A percentile compares a stretch with the other conserved stretches of the same genome.
Evolutionary conservation across 768 basidiomycete genomes (phyloP).

Genomic region (Neoboletus subvelutipes): DNA sequence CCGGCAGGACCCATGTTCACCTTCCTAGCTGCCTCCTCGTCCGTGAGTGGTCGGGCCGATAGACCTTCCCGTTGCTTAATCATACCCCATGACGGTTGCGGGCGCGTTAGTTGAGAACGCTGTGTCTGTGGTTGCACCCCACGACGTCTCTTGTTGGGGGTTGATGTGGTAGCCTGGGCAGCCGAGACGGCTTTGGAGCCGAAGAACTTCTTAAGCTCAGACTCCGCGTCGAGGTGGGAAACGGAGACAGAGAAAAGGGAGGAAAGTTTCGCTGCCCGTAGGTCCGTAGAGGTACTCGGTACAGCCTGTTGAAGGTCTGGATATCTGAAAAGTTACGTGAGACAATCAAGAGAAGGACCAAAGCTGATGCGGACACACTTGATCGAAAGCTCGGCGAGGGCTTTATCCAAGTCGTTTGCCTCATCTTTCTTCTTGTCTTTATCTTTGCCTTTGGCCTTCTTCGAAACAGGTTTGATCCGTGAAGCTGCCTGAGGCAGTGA

Average conservation of each 20-base stretch:
- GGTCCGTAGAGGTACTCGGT: conserved; percentile 24
- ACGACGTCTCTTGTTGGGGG: conserved; percentile 39
- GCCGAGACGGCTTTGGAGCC: conserved; percentile 85
- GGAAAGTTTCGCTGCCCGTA: conserved; percentile 37
- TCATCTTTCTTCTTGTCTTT: conserved; percentile 62
- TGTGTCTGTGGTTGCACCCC: conserved; percentile 36
- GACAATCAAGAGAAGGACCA: neutral
- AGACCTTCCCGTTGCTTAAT: conserved; percentile 71
- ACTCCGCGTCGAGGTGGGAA: conserved; percentile 80
- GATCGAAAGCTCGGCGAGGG: conserved; percentile 77
- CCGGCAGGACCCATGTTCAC: conserved; percentile 38
- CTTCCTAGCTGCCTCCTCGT: conserved; percentile 52
- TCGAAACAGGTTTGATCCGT: conserved; percentile 46
- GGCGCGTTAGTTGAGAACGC: conserved; percentile 75
- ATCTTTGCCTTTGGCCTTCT: conserved; percentile 64
- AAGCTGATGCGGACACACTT: conserved; percentile 46
- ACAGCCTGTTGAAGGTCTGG: conserved; percentile 47
- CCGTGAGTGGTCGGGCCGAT: conserved; percentile 54
- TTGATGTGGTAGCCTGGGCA: conserved; percentile 41
- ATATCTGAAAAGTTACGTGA: conserved; percentile 38
- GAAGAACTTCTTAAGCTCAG: conserved; percentile 92
- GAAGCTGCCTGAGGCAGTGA: conserved; percentile 6
- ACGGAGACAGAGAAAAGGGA: conserved; percentile 77
- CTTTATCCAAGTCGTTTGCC: conserved; percentile 79
- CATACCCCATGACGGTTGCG: conserved; percentile 74